phyloP scores from a whole-genome alignment of 345 rosid species.

The Brassica cretica region DNA sequence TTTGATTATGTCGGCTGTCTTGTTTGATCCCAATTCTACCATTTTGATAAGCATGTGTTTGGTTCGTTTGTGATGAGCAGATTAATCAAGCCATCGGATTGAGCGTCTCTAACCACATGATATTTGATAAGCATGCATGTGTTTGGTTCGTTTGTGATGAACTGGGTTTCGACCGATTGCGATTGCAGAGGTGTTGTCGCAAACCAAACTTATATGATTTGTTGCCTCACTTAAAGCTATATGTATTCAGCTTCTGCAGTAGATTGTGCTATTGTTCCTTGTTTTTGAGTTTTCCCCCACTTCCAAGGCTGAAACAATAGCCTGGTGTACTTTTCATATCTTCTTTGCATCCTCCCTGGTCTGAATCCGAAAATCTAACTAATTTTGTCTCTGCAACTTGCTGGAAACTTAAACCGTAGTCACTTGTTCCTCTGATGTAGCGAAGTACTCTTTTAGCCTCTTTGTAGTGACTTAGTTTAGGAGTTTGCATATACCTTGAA shows the following conservation, averaged over 20 bases:
- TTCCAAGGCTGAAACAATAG: neutral
- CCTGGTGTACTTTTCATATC: neutral
- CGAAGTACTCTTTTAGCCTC: neutral
- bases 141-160: neutral
- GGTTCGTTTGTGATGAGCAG: too few species aligned
- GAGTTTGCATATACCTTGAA: neutral
- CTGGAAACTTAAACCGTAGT: neutral
- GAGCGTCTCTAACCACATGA: neutral
- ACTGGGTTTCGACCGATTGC: neutral
- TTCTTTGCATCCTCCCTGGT: neutral
- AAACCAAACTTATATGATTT: neutral
- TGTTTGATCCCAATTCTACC: too few species aligned
- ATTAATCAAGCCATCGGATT: neutral
- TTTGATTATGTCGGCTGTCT: too few species aligned
- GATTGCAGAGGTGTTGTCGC: neutral
- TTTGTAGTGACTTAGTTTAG: neutral
- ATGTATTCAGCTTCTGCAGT: too few species aligned
- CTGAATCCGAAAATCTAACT: neutral
- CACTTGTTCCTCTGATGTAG: neutral
- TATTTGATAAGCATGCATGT: neutral
- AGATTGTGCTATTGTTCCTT: neutral
- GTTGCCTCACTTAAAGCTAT: too few species aligned
- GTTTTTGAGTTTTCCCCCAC: neutral
- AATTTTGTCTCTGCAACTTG: neutral
- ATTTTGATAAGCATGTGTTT: too few species aligned